Evolutionary conservation across 2,329 filamentous ascomycete species (phyloP), one percentile per base, ranked within the genome.

Genomic region (Ophiostoma triangulosporum): DNA sequence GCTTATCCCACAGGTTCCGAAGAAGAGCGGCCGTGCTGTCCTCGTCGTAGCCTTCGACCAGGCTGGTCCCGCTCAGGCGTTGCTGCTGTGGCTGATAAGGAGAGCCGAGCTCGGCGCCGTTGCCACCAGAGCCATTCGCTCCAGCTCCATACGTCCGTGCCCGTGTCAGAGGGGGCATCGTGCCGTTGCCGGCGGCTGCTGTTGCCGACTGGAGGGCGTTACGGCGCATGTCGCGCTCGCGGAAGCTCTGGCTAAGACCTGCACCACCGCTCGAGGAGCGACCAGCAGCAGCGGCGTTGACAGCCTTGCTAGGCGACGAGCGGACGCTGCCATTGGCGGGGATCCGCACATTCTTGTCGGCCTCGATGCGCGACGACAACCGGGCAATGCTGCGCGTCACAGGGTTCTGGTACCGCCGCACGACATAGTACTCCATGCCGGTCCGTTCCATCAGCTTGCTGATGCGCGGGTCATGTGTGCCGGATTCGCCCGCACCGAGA

Each of bases 341-440:
- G 14, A 51, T 36, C 15, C 35, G 22, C 22, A 32, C 32, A 17
- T 36, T 70, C 62, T 72, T 76, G 51, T 78, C 71, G 29, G 69
- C 64, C 7, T 74, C 75, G 0, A 78, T 74, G 1, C 80, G 67
- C 50, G 74, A 70, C 29, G 73, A 65, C 11, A 83, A 64, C 26
- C 80, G 71, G 26, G 66, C 65, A 17, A 88, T 67, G 0, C 81
- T 83, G 46, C 83, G 75, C 4, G 76, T 78, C 17, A 88, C 73
- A 0, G 84, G 83, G 60, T 86, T 85, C 61, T 86, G 81, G 62
- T 84, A 84, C 45, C 84, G 73, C 52, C 83, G 76, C 32, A 88
- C 81, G 8, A 86, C 83, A n/a, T 82, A 73, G 64, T 87, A 88
- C 62, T 88, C 84, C 66, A 84, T 77, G 15, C 80, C 81, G 1